phyloP scores from a whole-genome alignment of 176 grass and related monocot genomes.

The Hordeum vulgare region MorexV3_pseudomolecules_assembly NC_058521.1:284000-284499 shows the following conservation, averaged over 20 bases:
- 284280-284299: conserved; percentile 84
- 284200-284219: background rate
- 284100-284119: background rate
- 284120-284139: conserved; percentile 2
- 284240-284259: conserved; percentile 8
- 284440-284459: background rate
- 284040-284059: background rate
- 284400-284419: background rate
- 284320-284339: conserved; percentile 14
- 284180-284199: conserved; percentile 7
- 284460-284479: conserved; percentile 25
- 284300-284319: conserved; percentile 38
- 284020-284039: conserved; percentile 60
- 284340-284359: background rate
- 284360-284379: background rate
- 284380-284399: background rate
- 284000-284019: conserved; percentile 57
- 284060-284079: background rate
- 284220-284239: background rate
- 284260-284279: conserved; percentile 42
- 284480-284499: background rate
- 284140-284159: background rate
- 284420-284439: background rate
- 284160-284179: conserved; percentile 76
- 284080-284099: background rate